phyloP scores from a whole-genome alignment of 768 basidiomycete genomes.

The Clavaria fumosa region DNA sequence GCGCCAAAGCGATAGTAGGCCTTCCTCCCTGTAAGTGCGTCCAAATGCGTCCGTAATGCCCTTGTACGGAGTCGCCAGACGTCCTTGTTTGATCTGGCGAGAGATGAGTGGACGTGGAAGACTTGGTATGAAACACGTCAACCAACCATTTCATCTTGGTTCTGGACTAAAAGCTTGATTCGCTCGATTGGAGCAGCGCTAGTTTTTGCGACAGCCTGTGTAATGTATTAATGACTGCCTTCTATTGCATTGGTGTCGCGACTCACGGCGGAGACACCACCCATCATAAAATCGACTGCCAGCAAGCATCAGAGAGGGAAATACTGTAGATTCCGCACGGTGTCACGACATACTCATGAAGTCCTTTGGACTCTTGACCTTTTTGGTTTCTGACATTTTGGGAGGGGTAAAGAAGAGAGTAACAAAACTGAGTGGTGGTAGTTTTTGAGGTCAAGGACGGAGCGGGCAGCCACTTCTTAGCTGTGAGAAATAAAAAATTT shows the following conservation, averaged over 20 bases:
- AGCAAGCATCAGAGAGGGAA: slow-evolving; percentile 13
- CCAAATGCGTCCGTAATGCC: slow-evolving; percentile 83
- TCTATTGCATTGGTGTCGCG: slow-evolving; percentile 11
- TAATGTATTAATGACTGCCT: slow-evolving; percentile 7
- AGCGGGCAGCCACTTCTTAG: too few relatives aligned
- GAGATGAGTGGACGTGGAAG: slow-evolving; percentile 19
- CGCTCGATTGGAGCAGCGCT: slow-evolving; percentile 99
- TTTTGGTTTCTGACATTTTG: slow-evolving; percentile 74
- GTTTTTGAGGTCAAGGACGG: slow-evolving; percentile 25
- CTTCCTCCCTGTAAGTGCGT: slow-evolving; percentile 92
- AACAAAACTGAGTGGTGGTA: slow-evolving; percentile 38
- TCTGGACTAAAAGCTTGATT: slow-evolving; percentile 96
- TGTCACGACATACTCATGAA: slow-evolving; percentile 52
- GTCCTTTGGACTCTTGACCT: slow-evolving; percentile 80
- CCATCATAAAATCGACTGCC: slow-evolving; percentile 88
- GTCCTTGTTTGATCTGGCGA: slow-evolving; percentile 93
- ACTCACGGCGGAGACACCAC: slow-evolving; percentile 83
- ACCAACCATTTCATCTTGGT: slow-evolving; percentile 98
- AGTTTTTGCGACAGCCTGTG: slow-evolving; percentile 94
- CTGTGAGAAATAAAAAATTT: background rate
- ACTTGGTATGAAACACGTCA: slow-evolving; percentile 1
- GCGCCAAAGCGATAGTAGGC: slow-evolving; percentile 90
- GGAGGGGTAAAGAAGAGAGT: slow-evolving; percentile 24
- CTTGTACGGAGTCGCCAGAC: slow-evolving; percentile 92
- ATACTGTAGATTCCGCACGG: slow-evolving; percentile 10